A percentile compares a stretch with the other conserved stretches of the same genome.
Conservation (phyloP, 73 alveolate genomes). For the Paramecium tetraurelia region DNA sequence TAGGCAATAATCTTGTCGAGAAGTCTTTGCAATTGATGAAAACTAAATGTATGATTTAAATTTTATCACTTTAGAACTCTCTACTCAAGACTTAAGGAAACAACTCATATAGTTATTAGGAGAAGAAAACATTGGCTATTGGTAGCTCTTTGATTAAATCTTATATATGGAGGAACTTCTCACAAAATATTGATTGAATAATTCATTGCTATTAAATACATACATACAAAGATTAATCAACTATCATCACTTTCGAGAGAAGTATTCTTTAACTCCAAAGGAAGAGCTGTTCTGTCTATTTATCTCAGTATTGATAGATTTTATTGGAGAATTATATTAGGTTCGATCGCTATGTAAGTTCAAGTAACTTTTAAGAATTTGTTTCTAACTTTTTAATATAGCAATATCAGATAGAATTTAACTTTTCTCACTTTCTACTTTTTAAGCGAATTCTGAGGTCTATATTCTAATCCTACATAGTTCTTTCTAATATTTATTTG, state of each 20-base stretch:
- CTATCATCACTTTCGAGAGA: neutral
- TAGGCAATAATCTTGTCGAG: slow-evolving; percentile 59
- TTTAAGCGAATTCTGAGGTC: neutral
- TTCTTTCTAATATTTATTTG: neutral
- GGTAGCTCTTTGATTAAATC: slow-evolving; percentile 65
- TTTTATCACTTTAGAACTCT: neutral
- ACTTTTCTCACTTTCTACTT: neutral
- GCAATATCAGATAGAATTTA: neutral
- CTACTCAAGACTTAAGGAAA: slow-evolving; percentile 49
- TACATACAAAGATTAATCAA: neutral
- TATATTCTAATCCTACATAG: neutral
- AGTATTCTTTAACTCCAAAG: neutral
- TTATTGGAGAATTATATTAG: neutral
- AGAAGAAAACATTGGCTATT: slow-evolving; percentile 65
- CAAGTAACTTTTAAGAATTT: neutral
- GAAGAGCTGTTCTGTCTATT: neutral
- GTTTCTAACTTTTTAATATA: neutral
- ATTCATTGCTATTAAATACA: neutral
- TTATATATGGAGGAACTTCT: slow-evolving; percentile 57
- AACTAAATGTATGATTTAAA: neutral
- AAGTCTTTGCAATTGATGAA: slow-evolving; percentile 22
- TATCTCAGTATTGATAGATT: neutral
- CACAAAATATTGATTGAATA: slow-evolving; percentile 19
- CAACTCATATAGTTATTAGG: slow-evolving; percentile 49
- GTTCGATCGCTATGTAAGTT: neutral